Conservation (phyloP, 345 rosid genomes). For the Eucalyptus tenuipes region DNA sequence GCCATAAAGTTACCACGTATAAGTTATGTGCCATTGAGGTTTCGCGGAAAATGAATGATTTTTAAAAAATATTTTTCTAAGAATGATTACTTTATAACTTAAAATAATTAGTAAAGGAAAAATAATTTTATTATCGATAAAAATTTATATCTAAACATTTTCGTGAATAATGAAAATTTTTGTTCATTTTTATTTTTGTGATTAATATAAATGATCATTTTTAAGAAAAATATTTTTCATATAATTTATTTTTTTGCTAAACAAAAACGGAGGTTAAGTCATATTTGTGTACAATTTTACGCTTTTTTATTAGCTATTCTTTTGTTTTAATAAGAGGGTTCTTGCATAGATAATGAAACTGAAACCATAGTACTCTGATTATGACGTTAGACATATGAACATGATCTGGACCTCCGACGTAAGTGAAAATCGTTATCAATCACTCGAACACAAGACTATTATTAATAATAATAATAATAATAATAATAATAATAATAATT, state of each 20-base stretch:
- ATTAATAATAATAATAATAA: not conserved
- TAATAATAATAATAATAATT: not conserved
- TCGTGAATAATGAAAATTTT: rapidly evolving
- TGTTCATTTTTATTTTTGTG: not conserved
- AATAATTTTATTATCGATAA: not conserved
- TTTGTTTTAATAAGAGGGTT: not conserved
- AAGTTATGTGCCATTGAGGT: not conserved
- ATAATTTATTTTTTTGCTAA: not conserved
- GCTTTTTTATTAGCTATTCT: not conserved
- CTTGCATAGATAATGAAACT: not conserved
- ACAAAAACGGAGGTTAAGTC: not conserved
- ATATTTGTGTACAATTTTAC: not conserved
- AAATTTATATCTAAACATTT: not conserved
- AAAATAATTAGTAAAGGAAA: not conserved
- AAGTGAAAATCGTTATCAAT: not conserved
- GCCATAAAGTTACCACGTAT: not conserved
- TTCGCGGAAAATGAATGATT: not conserved
- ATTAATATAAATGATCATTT: rapidly evolving
- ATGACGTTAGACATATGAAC: not conserved
- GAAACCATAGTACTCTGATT: not conserved
- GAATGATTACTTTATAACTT: rapidly evolving
- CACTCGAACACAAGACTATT: not conserved
- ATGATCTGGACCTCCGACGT: not conserved
- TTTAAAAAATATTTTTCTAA: not conserved
- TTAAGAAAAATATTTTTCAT: not conserved